Conservation (phyloP, 2,329 filamentous ascomycete species). For the Fusarium mangiferae region DNA sequence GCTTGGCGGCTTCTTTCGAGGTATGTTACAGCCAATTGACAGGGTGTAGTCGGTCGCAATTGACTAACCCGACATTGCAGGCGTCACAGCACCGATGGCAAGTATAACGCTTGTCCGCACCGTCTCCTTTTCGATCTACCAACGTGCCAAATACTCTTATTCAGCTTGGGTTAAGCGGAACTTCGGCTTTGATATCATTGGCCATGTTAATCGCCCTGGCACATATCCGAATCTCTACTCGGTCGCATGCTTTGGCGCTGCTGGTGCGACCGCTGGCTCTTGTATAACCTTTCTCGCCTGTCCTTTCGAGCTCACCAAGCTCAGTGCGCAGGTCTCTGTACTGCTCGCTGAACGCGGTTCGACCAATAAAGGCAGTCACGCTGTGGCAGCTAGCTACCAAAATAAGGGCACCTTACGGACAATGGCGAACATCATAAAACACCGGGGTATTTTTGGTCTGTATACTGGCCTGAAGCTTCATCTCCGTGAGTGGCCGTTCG, state of each 20-base stretch:
- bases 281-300: constrained; percentile 84
- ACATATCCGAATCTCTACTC: constrained; percentile 79
- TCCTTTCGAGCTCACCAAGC: constrained; percentile 89
- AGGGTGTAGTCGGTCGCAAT: neutral
- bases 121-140: constrained; percentile 83
- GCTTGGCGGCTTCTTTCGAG: constrained; percentile 81
- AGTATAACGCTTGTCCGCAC: constrained; percentile 82
- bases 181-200: constrained; percentile 75
- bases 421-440: constrained; percentile 79
- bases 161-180: constrained; percentile 76
- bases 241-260: constrained; percentile 78
- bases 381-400: constrained; percentile 75
- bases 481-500: constrained; percentile 67
- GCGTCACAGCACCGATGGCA: constrained; percentile 82
- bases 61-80: constrained; percentile 52
- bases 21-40: constrained; percentile 55
- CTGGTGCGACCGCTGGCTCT: constrained; percentile 82
- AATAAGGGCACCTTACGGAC: constrained; percentile 82
- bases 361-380: constrained; percentile 60
- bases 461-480: constrained; percentile 86
- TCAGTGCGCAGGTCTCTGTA: constrained; percentile 86
- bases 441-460: constrained; percentile 76
- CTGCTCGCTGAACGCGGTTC: constrained; percentile 67
- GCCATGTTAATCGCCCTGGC: constrained; percentile 75
- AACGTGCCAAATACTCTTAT: constrained; percentile 77